These are phyloP conservation scores for Miscanthus lutarioriparius DNA, from an alignment of 176 grass and related monocot genomes.

Conservation along the genomic window DNA sequence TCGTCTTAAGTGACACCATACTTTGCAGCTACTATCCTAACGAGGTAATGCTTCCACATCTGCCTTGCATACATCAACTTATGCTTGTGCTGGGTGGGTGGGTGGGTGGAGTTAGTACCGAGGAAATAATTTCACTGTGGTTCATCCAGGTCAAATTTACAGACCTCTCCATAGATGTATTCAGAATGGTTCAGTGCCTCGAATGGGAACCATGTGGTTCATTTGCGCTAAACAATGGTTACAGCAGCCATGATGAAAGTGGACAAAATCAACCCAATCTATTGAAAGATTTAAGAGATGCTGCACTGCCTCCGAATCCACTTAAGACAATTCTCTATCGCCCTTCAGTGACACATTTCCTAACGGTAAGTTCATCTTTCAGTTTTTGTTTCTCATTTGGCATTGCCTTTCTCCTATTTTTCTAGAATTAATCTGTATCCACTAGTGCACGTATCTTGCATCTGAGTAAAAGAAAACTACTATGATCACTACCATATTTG, in stretches of 20 bases:
- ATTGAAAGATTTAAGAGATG: slow-evolving; percentile 80
- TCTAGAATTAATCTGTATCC: not conserved
- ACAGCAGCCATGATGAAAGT: slow-evolving; percentile 54
- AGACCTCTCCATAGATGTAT: slow-evolving; percentile 83
- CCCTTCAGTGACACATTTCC: slow-evolving; percentile 75
- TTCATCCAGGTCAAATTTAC: slow-evolving; percentile 82
- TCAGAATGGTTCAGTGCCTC: slow-evolving; percentile 94
- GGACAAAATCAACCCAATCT: slow-evolving; percentile 67
- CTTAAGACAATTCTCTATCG: slow-evolving; percentile 77
- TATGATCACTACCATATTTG: not conserved
- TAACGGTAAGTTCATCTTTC: slow-evolving; percentile 51
- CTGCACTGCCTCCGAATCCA: slow-evolving; percentile 77
- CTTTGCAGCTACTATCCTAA: slow-evolving; percentile 75
- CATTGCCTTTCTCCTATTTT: not conserved
- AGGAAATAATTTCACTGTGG: not conserved
- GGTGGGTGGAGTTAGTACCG: not conserved
- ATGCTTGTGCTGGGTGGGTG: not conserved
- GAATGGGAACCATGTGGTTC: slow-evolving; percentile 95
- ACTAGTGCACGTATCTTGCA: not conserved
- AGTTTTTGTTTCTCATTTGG: slow-evolving; percentile 3
- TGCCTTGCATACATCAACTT: not conserved
- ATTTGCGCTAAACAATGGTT: slow-evolving; percentile 65
- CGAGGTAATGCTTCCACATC: slow-evolving; percentile 49
- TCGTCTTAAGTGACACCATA: slow-evolving; percentile 63
- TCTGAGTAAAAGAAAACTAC: not conserved